Base-by-base conservation (phyloP, 768 basidiomycete genomes). In the Hypholoma fasciculare region DNA sequence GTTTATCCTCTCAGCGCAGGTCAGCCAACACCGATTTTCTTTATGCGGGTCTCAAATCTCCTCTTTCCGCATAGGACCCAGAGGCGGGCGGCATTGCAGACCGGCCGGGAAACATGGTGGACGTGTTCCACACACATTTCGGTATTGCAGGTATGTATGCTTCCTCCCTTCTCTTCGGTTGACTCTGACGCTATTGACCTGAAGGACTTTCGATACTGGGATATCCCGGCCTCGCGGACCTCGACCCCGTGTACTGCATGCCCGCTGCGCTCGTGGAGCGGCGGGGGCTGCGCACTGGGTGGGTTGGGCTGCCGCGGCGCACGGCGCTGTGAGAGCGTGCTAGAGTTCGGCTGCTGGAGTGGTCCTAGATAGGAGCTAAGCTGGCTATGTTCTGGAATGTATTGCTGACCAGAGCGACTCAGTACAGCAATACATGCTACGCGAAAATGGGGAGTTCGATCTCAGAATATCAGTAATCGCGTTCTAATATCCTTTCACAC, bases 181-280 rank as follows among this genome's bases (percentile, higher is more conserved):
- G 39, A 40, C 49, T 40, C 49, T 52, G 30, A 44, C 27, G 43
- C 37, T 16, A 40, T 39, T 39, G 54, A 43, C 36, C 30, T 36
- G 13, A 60, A 89, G 95, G 94, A 1, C 80, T 99, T 27, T 95
- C 94, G 0, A 76, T 98, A 14, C 78, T 98, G 12, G 93, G 94
- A 16, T 96, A 94, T 66, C 90, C 92, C 0, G 89, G 86, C 1
- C 72, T 99, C 19, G 78, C 85, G 14, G 92, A 94, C 62, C 74
- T 98, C 42, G 97, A 98, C 69, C 96, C 96, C 0, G 89, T 97
- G 19, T 97, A 95, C 67, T 98, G 96, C 74, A 94, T 98, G 94
- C 96, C 94, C 7, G 89, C 89, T 1, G 69, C 69, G 11, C 65
- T 94, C 7, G 92, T 94, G 43, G 85, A 90, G 68, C 71, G 71